Percentiles rank a stretch among this genome's conserved stretches.
phyloP scores from a whole-genome alignment of 2,329 filamentous ascomycete genomes.

The Fusarium agapanthi region DNA sequence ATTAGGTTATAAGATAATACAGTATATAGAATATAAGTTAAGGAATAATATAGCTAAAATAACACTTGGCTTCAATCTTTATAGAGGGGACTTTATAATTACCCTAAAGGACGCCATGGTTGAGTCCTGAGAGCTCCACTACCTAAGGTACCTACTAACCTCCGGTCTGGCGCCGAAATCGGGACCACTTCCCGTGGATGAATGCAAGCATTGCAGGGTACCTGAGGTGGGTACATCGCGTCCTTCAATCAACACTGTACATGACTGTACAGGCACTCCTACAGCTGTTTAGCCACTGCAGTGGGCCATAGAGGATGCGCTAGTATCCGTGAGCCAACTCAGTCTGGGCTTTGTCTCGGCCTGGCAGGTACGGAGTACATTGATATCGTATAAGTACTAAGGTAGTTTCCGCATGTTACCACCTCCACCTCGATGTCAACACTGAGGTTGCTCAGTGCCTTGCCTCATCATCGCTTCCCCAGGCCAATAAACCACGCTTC shows the following conservation, averaged over 20 bases:
- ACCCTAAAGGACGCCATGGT: not conserved
- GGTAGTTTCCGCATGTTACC: not conserved
- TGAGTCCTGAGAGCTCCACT: not conserved
- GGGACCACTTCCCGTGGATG: not conserved
- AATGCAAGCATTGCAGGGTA: not conserved
- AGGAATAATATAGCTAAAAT: too few relatives aligned
- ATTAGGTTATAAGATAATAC: too few relatives aligned
- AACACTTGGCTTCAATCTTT: too few relatives aligned
- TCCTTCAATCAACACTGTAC: not conserved
- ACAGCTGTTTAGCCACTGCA: not conserved
- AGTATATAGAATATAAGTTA: too few relatives aligned
- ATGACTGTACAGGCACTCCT: not conserved
- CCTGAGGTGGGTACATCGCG: not conserved
- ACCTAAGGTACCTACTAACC: not conserved
- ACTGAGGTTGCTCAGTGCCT: slow-evolving; percentile 3
- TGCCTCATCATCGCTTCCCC: slow-evolving; percentile 17
- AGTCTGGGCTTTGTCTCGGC: not conserved
- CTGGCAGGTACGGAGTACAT: slow-evolving; percentile 11
- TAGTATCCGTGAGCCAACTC: slow-evolving; percentile 9
- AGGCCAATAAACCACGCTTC: slow-evolving; percentile 23
- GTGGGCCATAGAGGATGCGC: not conserved
- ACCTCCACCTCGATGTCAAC: slow-evolving; percentile 23
- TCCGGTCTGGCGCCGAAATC: not conserved
- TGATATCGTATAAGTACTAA: not conserved
- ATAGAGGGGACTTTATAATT: not conserved